phyloP scores from a whole-genome alignment of 2,329 filamentous ascomycete genomes.

The Gyromitra esculenta region DNA sequence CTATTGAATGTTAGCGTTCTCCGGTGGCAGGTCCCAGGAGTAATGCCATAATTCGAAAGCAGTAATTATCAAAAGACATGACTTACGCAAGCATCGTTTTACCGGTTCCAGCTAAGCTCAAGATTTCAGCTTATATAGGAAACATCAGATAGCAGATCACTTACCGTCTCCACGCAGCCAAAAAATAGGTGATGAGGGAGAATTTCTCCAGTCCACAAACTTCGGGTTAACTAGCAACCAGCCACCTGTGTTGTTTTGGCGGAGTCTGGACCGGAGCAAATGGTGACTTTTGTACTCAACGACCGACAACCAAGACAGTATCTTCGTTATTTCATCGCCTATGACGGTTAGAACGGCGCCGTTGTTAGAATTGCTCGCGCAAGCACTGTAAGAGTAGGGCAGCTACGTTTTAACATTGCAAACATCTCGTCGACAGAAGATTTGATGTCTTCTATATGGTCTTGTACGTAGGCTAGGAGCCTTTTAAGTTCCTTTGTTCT shows the following conservation, averaged over 20 bases:
- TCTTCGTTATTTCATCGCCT: background rate
- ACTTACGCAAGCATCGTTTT: slow-evolving; percentile 56
- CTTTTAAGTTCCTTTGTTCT: background rate
- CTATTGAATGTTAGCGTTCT: background rate
- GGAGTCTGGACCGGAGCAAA: background rate
- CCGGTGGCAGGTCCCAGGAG: background rate
- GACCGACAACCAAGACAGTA: slow-evolving; percentile 37
- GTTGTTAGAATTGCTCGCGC: background rate
- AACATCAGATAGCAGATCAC: slow-evolving; percentile 26
- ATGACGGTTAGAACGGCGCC: background rate
- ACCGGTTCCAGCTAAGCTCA: slow-evolving; percentile 36
- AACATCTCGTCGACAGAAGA: background rate
- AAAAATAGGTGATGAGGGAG: slow-evolving; percentile 37
- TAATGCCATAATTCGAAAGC: no score
- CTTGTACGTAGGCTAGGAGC: background rate
- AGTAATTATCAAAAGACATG: no score
- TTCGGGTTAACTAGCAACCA: slow-evolving; percentile 15
- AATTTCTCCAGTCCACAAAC: slow-evolving; percentile 20
- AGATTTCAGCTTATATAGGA: slow-evolving; percentile 10
- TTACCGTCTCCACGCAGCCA: slow-evolving; percentile 56
- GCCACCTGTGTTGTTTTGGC: slow-evolving; percentile 21
- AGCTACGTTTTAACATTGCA: background rate
- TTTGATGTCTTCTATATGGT: background rate
- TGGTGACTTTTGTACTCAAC: slow-evolving; percentile 18
- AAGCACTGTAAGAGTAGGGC: background rate